A percentile compares a stretch with the other conserved stretches of the same genome.
phyloP scores from a whole-genome alignment of 2,329 filamentous ascomycete genomes.

The Sclerotinia subarctica region DNA sequence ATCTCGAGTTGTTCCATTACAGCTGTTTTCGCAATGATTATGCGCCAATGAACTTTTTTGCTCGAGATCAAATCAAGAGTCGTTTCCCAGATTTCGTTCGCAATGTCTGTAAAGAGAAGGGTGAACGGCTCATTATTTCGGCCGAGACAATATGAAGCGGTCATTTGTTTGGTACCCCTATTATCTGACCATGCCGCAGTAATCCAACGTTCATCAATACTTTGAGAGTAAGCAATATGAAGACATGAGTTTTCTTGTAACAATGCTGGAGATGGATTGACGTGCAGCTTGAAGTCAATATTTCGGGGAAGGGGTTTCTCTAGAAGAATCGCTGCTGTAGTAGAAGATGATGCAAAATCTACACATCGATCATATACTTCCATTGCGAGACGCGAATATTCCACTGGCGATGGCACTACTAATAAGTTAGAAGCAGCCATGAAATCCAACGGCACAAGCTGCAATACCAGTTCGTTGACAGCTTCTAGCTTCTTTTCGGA shows the following conservation, averaged over 20 bases:
- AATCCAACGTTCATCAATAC: slow-evolving; percentile 73
- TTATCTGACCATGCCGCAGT: slow-evolving; percentile 80
- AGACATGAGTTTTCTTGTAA: slow-evolving; percentile 77
- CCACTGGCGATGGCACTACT: slow-evolving; percentile 57
- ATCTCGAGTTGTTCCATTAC: slow-evolving; percentile 65
- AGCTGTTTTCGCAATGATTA: slow-evolving; percentile 71
- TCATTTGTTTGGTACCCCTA: slow-evolving; percentile 68
- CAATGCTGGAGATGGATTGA: slow-evolving; percentile 67
- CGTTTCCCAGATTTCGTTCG: slow-evolving; percentile 73
- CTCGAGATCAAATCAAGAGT: slow-evolving; percentile 69
- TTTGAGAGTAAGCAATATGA: slow-evolving; percentile 75
- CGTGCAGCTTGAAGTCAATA: slow-evolving; percentile 71
- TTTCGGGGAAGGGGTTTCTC: slow-evolving; percentile 66
- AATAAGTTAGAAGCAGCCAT: slow-evolving; percentile 62
- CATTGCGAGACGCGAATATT: slow-evolving; percentile 62
- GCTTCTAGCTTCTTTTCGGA: slow-evolving; percentile 48
- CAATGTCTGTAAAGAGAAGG: slow-evolving; percentile 59
- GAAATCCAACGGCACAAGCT: slow-evolving; percentile 68
- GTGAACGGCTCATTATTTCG: slow-evolving; percentile 53
- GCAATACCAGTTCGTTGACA: slow-evolving; percentile 68
- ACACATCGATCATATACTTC: slow-evolving; percentile 77
- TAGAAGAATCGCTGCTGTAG: slow-evolving; percentile 69
- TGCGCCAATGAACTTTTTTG: slow-evolving; percentile 71
- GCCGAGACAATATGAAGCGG: slow-evolving; percentile 68
- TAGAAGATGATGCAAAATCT: slow-evolving; percentile 52